Evolutionary conservation across 768 basidiomycete species (phyloP), one percentile per base, ranked within the genome.

Genomic region (Crepidotus variabilis): DNA sequence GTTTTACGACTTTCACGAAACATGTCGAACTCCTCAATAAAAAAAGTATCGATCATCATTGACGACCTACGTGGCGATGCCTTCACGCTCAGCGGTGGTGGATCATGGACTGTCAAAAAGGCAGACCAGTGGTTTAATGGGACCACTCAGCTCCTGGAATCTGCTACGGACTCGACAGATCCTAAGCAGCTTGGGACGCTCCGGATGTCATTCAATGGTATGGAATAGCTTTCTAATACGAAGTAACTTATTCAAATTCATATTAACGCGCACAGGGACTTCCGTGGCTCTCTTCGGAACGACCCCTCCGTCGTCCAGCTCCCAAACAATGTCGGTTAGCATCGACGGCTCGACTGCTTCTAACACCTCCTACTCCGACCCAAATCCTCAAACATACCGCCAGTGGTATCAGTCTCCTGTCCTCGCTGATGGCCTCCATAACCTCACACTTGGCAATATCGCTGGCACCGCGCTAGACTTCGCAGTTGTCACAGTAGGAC

Each of bases 321-420:
- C 64, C 1, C 65, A 68, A 53, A 60, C 52, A 13, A 54, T 67
- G 32, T 47, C 49, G 3, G 61, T 66, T 13, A 61, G 60, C 0
- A 68, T 70, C 22, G 69, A 70, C 54, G 66, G 62, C 24, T 55
- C 45, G 10, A 39, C 54, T 1, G 47, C 66, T 0, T 59, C 57
- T 32, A 65, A 63, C 28, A 57, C 60, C 4, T 60, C 58, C 9
- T 70, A 65, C 48, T 39, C 51, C 0, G 69, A 70, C 47, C 63
- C 67, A 16, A 61, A 63, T 54, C 67, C 67, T 7, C 64, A 60
- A 10, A 60, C 55, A 14, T 65, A 66, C 39, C 61, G 60, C 6
- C 66, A 70, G 50, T 70, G 69, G 69, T 70, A 66, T 32, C 58
- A 66, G 52, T 62, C 69, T 0, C 67, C 67, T 1, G 50, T 45